phyloP scores from a whole-genome alignment of 2,329 filamentous ascomycete genomes.

The Microdochium bolleyi region DNA sequence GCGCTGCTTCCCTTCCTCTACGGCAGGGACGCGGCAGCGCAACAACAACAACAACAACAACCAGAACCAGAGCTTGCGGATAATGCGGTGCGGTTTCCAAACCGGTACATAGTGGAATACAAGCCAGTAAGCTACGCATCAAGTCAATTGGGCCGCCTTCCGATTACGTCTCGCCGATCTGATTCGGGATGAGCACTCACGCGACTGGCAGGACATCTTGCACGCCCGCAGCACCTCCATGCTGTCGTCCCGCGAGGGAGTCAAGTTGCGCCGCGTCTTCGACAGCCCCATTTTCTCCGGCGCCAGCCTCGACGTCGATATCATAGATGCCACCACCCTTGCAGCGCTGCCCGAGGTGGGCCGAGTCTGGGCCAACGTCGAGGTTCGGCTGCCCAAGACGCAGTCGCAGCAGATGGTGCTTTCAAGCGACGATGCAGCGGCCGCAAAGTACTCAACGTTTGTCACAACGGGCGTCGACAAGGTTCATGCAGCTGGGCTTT shows the following conservation, averaged over 20 bases:
- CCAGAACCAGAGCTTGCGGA: neutral
- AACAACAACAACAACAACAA: too few species aligned
- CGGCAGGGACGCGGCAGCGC: neutral
- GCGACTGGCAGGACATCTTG: neutral
- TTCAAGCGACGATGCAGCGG: constrained; percentile 4
- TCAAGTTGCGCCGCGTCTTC: constrained; percentile 6
- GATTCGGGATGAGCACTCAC: neutral
- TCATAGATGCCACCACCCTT: constrained; percentile 23
- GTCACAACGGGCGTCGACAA: constrained; percentile 11
- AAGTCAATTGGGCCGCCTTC: neutral
- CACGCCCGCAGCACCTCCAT: neutral
- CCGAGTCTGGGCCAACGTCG: constrained; percentile 12
- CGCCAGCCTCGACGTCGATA: constrained; percentile 18
- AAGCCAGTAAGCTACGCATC: neutral
- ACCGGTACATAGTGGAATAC: neutral
- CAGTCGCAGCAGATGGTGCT: constrained; percentile 3
- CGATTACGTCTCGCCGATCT: neutral
- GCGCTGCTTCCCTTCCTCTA: neutral
- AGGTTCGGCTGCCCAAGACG: constrained; percentile 8
- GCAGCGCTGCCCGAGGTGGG: constrained; percentile 15
- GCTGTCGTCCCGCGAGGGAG: neutral
- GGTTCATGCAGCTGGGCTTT: constrained; percentile 8
- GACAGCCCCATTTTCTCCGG: constrained; percentile 17
- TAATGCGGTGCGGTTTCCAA: neutral
- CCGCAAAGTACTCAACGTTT: constrained; percentile 8